Conservation (phyloP, 441 rosid genomes). For the Kokia cookei region DNA sequence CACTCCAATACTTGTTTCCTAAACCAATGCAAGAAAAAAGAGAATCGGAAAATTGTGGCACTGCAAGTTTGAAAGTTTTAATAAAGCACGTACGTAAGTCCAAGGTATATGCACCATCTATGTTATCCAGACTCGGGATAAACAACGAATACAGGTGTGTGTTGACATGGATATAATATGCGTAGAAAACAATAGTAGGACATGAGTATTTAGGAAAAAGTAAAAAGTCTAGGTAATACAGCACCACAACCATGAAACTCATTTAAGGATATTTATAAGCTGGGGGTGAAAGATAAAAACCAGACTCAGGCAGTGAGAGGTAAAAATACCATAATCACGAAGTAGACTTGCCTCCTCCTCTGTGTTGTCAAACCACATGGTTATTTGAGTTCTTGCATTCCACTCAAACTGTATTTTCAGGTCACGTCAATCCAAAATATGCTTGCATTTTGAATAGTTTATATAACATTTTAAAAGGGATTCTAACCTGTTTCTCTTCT, state of each 20-base stretch:
- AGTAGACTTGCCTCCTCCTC: constrained; percentile 66
- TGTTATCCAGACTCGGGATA: not conserved
- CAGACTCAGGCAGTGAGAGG: not conserved
- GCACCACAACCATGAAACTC: not conserved
- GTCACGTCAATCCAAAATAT: not conserved
- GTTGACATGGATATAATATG: not conserved
- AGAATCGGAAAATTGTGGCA: not conserved
- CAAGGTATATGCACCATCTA: not conserved
- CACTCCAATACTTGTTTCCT: constrained; percentile 80
- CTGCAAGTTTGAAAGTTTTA: not conserved
- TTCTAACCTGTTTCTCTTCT: constrained; percentile 44
- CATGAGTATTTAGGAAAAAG: not conserved
- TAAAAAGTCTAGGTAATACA: not conserved
- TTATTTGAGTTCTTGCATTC: constrained; percentile 77
- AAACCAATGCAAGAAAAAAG: not conserved
- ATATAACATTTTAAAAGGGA: not conserved
- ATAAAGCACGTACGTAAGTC: not conserved
- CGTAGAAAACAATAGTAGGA: not conserved
- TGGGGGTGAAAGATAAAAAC: not conserved
- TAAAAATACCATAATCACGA: constrained; percentile 51
- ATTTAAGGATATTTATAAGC: not conserved
- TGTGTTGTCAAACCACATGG: constrained; percentile 75
- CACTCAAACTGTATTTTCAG: constrained; percentile 49
- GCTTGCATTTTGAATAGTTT: not conserved
- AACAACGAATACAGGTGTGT: not conserved